These are phyloP conservation scores for Diaporthe vexans DNA, from an alignment of 2,329 filamentous ascomycete genomes.

Conservation along the genomic window DNA sequence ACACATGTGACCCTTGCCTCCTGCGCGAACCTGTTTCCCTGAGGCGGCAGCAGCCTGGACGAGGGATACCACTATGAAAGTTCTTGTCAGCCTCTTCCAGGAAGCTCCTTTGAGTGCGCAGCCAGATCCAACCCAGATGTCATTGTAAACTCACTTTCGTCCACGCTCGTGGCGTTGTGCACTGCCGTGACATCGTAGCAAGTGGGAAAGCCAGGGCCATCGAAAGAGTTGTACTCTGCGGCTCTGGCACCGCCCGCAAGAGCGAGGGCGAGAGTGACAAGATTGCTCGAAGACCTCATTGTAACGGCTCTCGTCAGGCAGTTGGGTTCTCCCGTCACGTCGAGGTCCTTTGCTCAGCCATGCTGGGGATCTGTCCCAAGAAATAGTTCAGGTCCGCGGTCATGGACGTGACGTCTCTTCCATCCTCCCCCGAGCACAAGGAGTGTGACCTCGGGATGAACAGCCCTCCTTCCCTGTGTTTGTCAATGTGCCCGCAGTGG, in stretches of 20 bases:
- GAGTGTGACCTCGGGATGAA: slow-evolving; percentile 27
- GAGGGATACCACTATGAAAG: slow-evolving; percentile 47
- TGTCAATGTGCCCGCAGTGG: slow-evolving; percentile 26
- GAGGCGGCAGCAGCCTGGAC: slow-evolving; percentile 57
- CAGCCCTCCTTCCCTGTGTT: slow-evolving; percentile 22
- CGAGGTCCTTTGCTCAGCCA: neutral
- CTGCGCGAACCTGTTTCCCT: slow-evolving; percentile 60
- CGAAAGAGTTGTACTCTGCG: slow-evolving; percentile 62
- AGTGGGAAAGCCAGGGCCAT: slow-evolving; percentile 62
- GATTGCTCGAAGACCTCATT: slow-evolving; percentile 32
- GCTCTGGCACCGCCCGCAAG: slow-evolving; percentile 33
- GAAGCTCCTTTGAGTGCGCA: neutral
- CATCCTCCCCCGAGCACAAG: neutral
- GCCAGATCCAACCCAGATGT: neutral
- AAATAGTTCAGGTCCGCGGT: slow-evolving; percentile 18
- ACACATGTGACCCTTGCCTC: slow-evolving; percentile 65
- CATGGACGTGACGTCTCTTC: neutral
- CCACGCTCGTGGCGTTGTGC: slow-evolving; percentile 59
- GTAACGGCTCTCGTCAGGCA: slow-evolving; percentile 6
- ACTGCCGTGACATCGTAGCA: slow-evolving; percentile 62
- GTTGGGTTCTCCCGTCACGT: neutral
- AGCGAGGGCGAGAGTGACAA: slow-evolving; percentile 32
- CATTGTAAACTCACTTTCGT: slow-evolving; percentile 52
- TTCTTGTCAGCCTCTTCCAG: slow-evolving; percentile 6
- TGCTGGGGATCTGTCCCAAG: slow-evolving; percentile 15